Conservation (phyloP, 164 flowering plant genomes). For the Nymphaea colorata region DNA sequence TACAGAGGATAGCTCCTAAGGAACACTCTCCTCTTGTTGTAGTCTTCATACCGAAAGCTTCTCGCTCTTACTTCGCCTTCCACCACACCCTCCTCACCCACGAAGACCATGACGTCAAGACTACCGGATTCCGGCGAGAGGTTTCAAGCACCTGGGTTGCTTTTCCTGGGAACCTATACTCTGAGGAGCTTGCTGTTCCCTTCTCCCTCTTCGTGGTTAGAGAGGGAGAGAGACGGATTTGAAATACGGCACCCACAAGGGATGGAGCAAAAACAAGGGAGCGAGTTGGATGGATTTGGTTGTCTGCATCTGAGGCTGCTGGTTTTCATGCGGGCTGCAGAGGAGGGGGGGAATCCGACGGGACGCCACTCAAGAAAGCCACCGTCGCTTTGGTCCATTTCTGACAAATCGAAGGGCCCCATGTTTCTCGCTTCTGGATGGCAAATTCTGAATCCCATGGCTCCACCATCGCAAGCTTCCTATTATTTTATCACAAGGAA, state of each 20-base stretch:
- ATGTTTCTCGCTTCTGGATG: no score
- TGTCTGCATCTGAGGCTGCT: neutral
- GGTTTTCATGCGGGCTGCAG: neutral
- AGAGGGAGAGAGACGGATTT: neutral
- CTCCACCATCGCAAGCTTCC: no score
- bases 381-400: no score
- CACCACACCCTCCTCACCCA: slow-evolving; percentile 1
- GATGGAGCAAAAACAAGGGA: neutral
- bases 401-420: no score
- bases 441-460: no score
- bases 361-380: no score
- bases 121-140: neutral
- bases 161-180: no score
- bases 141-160: neutral
- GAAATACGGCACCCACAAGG: neutral
- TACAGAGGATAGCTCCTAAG: slow-evolving; percentile 48
- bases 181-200: neutral
- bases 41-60: slow-evolving; percentile 38
- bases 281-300: neutral
- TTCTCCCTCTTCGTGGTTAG: neutral
- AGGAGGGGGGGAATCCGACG: neutral
- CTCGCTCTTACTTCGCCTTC: slow-evolving; percentile 12
- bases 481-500: no score
- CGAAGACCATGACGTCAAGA: neutral
- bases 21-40: slow-evolving; percentile 34